Conservation (phyloP, 23 red algal genomes). For the Agarophyton chilense region DNA sequence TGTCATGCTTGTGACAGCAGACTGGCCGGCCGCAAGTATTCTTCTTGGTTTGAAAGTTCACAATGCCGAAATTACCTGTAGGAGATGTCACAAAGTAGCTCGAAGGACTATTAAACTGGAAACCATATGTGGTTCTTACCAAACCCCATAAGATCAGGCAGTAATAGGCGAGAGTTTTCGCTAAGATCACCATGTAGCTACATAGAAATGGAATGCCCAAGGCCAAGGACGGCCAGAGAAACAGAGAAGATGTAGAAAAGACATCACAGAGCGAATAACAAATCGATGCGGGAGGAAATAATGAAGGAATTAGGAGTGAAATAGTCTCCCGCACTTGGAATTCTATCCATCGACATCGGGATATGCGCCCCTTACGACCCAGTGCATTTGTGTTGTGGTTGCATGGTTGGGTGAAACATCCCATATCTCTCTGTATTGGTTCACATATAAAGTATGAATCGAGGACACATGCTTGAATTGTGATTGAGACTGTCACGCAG, state of each 20-base stretch:
- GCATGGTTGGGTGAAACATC: neutral
- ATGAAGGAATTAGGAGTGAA: constrained; percentile 6
- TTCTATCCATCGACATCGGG: neutral
- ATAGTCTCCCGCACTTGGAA: neutral
- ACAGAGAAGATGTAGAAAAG: too few relatives aligned
- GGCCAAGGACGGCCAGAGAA: too few relatives aligned
- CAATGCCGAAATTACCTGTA: constrained; percentile 6
- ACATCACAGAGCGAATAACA: neutral
- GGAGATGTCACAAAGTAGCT: constrained; percentile 22
- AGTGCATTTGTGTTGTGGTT: constrained; percentile 19
- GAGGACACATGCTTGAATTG: neutral
- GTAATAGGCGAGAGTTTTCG: neutral
- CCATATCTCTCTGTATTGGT: neutral
- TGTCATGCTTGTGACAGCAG: neutral
- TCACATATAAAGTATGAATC: neutral
- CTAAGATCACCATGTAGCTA: too few relatives aligned
- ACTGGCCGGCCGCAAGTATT: constrained; percentile 14
- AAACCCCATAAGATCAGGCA: too few relatives aligned
- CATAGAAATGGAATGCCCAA: too few relatives aligned
- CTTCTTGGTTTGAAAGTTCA: neutral
- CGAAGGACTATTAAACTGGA: neutral
- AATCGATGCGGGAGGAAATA: neutral
- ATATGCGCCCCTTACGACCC: neutral
- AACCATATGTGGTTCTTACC: neutral
- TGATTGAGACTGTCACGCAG: neutral